phyloP scores from a whole-genome alignment of 129 eudicot species.

The Chrysanthemum seticuspe region DNA sequence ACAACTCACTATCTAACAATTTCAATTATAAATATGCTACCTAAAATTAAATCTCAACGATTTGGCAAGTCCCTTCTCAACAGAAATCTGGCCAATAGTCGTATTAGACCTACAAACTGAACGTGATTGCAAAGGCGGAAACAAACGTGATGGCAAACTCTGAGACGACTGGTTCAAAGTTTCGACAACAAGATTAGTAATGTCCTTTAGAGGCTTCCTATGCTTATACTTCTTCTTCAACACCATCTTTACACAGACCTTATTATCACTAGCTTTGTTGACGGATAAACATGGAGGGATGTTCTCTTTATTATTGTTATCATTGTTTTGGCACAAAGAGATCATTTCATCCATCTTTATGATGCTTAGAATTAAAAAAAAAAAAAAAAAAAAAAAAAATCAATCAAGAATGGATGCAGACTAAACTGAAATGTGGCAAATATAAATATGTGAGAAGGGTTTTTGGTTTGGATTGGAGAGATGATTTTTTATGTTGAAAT shows the following conservation, averaged over 20 bases:
- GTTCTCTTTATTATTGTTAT: slow-evolving; percentile 19
- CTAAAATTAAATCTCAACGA: slow-evolving; percentile 19
- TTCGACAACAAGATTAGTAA: slow-evolving; percentile 10
- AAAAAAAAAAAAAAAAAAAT: too few relatives aligned
- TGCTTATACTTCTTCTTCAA: slow-evolving; percentile 9
- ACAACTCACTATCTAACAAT: too few relatives aligned
- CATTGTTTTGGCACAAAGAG: slow-evolving; percentile 4
- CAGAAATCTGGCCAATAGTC: not conserved
- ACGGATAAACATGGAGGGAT: slow-evolving; percentile 7
- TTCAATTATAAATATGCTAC: not conserved
- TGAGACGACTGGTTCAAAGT: not conserved
- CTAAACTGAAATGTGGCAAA: not conserved
- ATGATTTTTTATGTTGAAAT: too few relatives aligned
- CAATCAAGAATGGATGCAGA: not conserved
- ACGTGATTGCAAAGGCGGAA: not conserved
- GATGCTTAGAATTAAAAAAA: too few relatives aligned
- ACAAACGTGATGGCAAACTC: not conserved
- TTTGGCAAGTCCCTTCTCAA: not conserved
- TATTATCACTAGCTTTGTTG: slow-evolving; percentile 1
- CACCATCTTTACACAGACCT: not conserved
- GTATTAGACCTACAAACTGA: not conserved
- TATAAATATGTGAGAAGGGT: too few relatives aligned
- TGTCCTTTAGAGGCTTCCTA: slow-evolving; percentile 20
- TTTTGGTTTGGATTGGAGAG: too few relatives aligned
- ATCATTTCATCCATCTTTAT: slow-evolving; percentile 4